Base-by-base conservation (phyloP, 2,329 filamentous ascomycete species). In the Exophiala lecanii-corni region DNA sequence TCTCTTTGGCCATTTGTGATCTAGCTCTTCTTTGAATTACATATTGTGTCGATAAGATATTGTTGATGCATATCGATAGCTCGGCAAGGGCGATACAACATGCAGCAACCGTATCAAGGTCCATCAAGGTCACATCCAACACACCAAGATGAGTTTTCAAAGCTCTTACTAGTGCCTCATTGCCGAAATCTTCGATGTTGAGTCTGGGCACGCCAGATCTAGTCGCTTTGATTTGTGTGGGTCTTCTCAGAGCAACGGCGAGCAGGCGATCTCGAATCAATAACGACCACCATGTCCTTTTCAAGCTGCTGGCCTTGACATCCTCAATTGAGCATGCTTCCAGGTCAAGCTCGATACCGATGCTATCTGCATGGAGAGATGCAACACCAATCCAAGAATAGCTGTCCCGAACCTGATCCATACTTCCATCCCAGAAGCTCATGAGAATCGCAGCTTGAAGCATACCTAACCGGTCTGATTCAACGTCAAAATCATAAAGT, bases 371-470 rank as follows among this genome's bases (percentile, higher is more conserved):
- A 33, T 95, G 72, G 12, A 89, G 94, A 47, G 94, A 86, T 28
- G 89, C 91, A 26, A 96, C 86, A 13, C 91, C 91, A 86, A 96
- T 95, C 91, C 89, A 96, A 62, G 96, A 89, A 85, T 91, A 96
- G 36, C 89, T 96, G 63, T 96, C 91, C 64, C 96, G 96, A 61
- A 95, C 88, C 62, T 96, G 89, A 65, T 96, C 89, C 0, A 89
- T 89, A 7, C 89, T 94, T 66, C 96, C 89, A 62, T 96, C 96
- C 85, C 91, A 97, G 63, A 94, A 95, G 3, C 89, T 95, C 84
- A 96, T 89, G 45, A 96, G 75, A 16, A 96, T 74, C 18, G 96
- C 73, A 4, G 86, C 84, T 65, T 96, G 91, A 10, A 95, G 87
- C 17, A 95, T 76, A 15, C 88, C 79, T 44, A 96, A 82, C 38